Evolutionary conservation across 345 rosid genomes (phyloP), one percentile per base, ranked within the genome.

Genomic region (Geranium rotundifolium): DNA sequence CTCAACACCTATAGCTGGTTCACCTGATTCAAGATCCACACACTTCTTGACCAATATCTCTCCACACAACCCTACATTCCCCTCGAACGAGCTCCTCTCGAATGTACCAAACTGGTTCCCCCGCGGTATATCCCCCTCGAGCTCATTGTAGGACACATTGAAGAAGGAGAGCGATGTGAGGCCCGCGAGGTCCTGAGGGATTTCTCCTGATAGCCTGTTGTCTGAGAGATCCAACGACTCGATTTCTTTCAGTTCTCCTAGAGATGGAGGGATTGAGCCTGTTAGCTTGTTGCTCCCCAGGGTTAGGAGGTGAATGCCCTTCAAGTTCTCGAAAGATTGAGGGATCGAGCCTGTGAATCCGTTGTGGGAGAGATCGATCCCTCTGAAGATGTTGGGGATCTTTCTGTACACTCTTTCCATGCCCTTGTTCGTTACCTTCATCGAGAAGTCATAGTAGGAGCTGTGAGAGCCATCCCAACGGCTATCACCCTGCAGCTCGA

Each of bases 341-440:
- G 61, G 65, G 39, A 67, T 67, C 8, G 37, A 10, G 8, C 71
- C 61, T 16, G 19, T 16, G 60, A 67, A 54, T 8, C 13, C 19
- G 55, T 61, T 67, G 64, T 49, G 10, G 10, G 71, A 61, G 8
- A 56, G 27, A 49, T 61, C 71, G 12, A 67, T 34, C 17, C 65
- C 41, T 14, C 17, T 61, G 65, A 67, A 56, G 29, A 39, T 54
- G 12, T 52, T 23, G 3, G 41, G 18, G 15, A 67, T 61, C 39
- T 54, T 52, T 1, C 16, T 1, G 19, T 29, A 29, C 1, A 27
- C 9, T 17, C 50, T 19, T 29, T 60, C 50, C 27, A 17, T 17
- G 14, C 70, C 58, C n/a, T 67, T 67, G 54, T 16, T 10, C 0
- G 55, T 54, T 17, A 67, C 19, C 31, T n/a, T 55, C 50, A 54